These are phyloP conservation scores for Tympanopsis confertula DNA, from an alignment of 2,329 filamentous ascomycete species.

Conservation along the genomic window DNA sequence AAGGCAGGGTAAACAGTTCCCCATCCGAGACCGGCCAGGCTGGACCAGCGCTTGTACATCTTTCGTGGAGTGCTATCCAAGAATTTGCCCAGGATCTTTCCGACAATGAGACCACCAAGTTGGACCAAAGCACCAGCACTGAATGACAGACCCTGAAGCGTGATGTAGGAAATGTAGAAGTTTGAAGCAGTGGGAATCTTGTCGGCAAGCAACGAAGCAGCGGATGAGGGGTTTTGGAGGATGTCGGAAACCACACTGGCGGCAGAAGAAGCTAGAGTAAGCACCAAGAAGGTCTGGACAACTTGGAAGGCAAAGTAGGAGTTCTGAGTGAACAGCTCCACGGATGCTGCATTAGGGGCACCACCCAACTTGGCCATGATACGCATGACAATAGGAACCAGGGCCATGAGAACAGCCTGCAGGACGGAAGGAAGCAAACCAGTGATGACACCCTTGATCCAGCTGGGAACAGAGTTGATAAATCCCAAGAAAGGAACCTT, in stretches of 20 bases:
- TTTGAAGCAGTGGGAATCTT: conserved; percentile 78
- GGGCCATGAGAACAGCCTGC: conserved; percentile 72
- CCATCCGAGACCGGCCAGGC: conserved; percentile 65
- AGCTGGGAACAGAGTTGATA: conserved; percentile 56
- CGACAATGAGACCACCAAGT: conserved; percentile 53
- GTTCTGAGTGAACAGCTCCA: conserved; percentile 83
- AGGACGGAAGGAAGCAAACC: conserved; percentile 73
- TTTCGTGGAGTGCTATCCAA: conserved; percentile 69
- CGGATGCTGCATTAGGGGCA: conserved; percentile 64
- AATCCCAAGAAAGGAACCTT: conserved; percentile 60
- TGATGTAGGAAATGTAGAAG: conserved; percentile 91
- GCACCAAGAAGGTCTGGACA: conserved; percentile 81
- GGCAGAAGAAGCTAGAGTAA: conserved; percentile 72
- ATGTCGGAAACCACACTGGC: conserved; percentile 56
- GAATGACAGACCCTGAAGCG: conserved; percentile 78
- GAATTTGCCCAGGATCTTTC: conserved; percentile 62
- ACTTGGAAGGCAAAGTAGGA: conserved; percentile 87
- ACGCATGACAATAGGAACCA: conserved; percentile 74
- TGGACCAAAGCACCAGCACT: conserved; percentile 67
- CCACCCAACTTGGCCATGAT: conserved; percentile 70
- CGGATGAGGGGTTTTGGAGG: conserved; percentile 44
- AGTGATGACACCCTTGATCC: conserved; percentile 72
- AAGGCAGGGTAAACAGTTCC: conserved; percentile 73
- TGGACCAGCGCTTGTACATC: conserved; percentile 69
- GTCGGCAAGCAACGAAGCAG: conserved; percentile 54